A percentile compares a stretch with the other conserved stretches of the same genome.
Conservation (phyloP, 208 protist genomes). For the Leishmania turanica region DNA sequence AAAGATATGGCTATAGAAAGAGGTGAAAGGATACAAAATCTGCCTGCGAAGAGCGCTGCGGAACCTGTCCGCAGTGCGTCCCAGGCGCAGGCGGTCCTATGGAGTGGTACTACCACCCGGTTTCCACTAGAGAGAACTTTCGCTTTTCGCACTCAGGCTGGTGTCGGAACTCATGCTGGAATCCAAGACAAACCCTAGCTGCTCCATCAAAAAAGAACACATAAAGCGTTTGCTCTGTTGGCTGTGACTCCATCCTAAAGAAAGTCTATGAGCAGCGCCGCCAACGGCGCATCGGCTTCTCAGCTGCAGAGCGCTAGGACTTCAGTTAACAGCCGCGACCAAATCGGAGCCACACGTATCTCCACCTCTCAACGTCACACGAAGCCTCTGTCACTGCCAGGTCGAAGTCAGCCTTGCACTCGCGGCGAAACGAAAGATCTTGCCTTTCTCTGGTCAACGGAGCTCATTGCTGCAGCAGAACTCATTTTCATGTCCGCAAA, state of each 20-base stretch:
- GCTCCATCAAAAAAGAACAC: neutral
- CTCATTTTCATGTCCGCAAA: neutral
- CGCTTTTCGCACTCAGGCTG: neutral
- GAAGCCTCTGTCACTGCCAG: neutral
- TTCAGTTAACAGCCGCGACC: neutral
- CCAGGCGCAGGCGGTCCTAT: neutral
- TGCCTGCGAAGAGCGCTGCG: neutral
- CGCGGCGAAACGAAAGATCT: neutral
- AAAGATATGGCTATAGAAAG: neutral
- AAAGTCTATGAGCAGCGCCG: neutral
- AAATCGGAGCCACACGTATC: neutral
- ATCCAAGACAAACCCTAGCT: neutral
- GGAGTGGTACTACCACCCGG: neutral
- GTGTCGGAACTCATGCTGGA: neutral
- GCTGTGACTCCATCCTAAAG: neutral
- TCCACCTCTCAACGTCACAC: neutral
- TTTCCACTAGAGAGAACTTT: neutral
- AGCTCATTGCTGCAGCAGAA: neutral
- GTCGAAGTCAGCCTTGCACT: neutral
- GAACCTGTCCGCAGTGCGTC: neutral
- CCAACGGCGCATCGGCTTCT: neutral
- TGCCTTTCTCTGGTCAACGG: neutral
- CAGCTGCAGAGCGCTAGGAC: neutral
- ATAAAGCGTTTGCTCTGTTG: neutral
- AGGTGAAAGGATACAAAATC: neutral